phyloP scores from a whole-genome alignment of 192 early-diverging fungal species.

The Umbelopsis isabellina region DNA sequence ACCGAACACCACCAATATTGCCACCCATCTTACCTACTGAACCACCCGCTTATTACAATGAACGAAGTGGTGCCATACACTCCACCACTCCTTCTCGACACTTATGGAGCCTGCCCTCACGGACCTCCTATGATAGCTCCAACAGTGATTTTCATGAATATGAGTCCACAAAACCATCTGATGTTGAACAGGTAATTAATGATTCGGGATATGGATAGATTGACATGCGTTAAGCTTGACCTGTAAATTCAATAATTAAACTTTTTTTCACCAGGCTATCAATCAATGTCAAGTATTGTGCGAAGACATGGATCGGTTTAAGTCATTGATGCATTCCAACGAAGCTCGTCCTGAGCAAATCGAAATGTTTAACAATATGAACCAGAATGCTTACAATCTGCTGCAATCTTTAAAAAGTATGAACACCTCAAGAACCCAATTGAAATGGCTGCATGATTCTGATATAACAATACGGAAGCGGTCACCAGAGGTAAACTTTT shows the following conservation, averaged over 20 bases:
- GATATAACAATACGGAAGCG: neutral
- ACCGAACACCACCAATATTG: neutral
- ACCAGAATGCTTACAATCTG: constrained; percentile 29
- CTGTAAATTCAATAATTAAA: no score
- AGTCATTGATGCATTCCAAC: constrained; percentile 18
- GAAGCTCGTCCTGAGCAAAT: neutral
- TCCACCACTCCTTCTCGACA: neutral
- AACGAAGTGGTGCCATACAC: neutral
- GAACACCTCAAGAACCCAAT: neutral
- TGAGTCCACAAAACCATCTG: neutral
- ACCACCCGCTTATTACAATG: neutral
- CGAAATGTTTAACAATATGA: constrained; percentile 37
- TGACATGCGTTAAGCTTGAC: no score
- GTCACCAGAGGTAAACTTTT: neutral
- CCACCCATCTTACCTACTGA: constrained; percentile 12
- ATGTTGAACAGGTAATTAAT: neutral
- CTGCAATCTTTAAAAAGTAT: constrained; percentile 20
- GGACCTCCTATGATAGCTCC: constrained; percentile 4
- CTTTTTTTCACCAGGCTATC: constrained; percentile 15
- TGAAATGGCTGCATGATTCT: neutral
- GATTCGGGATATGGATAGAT: no score
- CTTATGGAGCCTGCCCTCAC: constrained; percentile 7
- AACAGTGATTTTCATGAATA: constrained; percentile 3
- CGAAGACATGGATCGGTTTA: constrained; percentile 28
- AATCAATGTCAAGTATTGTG: constrained; percentile 24